Evolutionary conservation across 169 alveolate species (phyloP).

Genomic region (Plasmodium sp.): DNA sequence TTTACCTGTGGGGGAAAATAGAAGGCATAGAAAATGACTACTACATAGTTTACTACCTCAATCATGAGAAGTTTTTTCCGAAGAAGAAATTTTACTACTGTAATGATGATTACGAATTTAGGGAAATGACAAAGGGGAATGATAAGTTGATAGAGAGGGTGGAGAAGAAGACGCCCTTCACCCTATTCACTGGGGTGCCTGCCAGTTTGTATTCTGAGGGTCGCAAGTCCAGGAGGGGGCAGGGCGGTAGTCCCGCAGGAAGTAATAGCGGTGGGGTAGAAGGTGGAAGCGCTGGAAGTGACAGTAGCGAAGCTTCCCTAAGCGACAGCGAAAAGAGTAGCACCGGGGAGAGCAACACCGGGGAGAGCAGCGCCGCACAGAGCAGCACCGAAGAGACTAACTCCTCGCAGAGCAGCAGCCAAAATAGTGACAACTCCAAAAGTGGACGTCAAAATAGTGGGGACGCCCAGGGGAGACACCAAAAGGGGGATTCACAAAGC

Average conservation of each 20-base stretch:
- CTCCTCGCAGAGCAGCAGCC: not conserved
- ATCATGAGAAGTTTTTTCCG: conserved; percentile 32
- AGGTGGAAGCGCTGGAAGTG: not conserved
- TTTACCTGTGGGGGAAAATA: conserved; percentile 64
- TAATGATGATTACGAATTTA: conserved; percentile 54
- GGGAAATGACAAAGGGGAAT: conserved; percentile 34
- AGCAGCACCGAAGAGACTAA: not conserved
- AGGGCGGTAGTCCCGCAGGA: not conserved
- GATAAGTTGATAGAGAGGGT: conserved; percentile 25
- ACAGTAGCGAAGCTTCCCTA: not conserved
- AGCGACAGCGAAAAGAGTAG: not conserved
- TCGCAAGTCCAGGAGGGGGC: not conserved
- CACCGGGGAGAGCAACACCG: not conserved
- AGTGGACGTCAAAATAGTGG: not conserved
- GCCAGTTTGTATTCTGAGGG: conserved; percentile 5
- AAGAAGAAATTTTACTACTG: conserved; percentile 46
- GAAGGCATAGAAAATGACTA: conserved; percentile 64
- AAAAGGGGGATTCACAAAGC: not conserved
- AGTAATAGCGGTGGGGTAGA: not conserved
- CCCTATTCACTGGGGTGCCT: conserved; percentile 36
- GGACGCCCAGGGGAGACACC: not conserved
- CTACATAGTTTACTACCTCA: conserved; percentile 40
- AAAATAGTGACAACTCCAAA: not conserved
- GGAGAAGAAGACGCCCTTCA: conserved; percentile 26
- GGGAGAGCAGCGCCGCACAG: not conserved